Evolutionary conservation across 192 early-diverging fungal species (phyloP).

Genomic region (Coemansia sp.): DNA sequence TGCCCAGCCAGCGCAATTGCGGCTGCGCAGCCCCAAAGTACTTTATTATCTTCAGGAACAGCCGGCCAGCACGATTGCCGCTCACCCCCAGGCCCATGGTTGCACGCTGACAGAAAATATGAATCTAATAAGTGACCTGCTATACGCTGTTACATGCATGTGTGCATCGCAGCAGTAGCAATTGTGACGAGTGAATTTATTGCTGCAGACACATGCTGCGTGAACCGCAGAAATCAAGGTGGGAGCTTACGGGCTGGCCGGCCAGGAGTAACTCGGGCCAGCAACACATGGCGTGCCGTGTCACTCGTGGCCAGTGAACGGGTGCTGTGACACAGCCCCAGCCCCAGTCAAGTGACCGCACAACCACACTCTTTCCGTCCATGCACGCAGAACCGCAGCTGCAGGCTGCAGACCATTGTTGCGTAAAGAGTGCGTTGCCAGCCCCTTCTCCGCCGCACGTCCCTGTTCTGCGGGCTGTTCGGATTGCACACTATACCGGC

Average conservation of each 20-base stretch:
- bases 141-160: slow-evolving; percentile 24
- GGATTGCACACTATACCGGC: slow-evolving; percentile 14
- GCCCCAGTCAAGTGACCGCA: background rate
- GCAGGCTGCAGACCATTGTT: slow-evolving; percentile 15
- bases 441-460: slow-evolving; percentile 3
- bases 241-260: background rate
- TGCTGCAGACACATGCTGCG: background rate
- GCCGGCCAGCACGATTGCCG: background rate
- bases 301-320: background rate
- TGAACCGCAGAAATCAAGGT: slow-evolving; percentile 10
- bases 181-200: slow-evolving; percentile 11
- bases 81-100: background rate
- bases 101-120: slow-evolving; percentile 17
- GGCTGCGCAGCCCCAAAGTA: background rate
- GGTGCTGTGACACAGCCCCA: slow-evolving; percentile 11
- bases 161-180: slow-evolving; percentile 21
- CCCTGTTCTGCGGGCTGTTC: slow-evolving; percentile 4
- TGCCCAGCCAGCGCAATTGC: background rate
- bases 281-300: background rate
- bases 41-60: background rate
- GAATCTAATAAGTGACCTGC: slow-evolving; percentile 24
- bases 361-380: slow-evolving; percentile 7
- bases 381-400: slow-evolving; percentile 19
- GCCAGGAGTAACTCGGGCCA: background rate
- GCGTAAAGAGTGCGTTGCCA: background rate